These are phyloP conservation scores for Cajanus cajan DNA, from an alignment of 306 rosid genomes.

Conservation along the genomic window DNA sequence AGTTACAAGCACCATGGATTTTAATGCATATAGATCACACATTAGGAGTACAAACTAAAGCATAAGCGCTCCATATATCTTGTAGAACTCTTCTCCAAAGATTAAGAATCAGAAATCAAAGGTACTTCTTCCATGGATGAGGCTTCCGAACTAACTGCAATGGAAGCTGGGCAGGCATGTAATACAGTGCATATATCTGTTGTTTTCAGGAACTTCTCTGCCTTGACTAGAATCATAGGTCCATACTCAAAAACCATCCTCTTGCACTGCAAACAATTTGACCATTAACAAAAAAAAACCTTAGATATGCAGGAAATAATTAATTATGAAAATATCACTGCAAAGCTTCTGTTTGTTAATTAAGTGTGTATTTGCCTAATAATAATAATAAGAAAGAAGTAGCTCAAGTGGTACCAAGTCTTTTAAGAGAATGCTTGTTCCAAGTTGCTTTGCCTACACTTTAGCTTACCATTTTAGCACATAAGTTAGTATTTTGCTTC, in stretches of 20 bases:
- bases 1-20: background rate
- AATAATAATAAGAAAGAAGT: background rate
- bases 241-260: conserved; percentile 75
- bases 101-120: conserved; percentile 46
- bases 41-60: background rate
- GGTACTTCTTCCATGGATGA: conserved; percentile 16
- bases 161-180: conserved; percentile 56
- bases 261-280: conserved; percentile 70
- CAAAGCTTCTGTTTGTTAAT: background rate
- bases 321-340: background rate
- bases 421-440: background rate
- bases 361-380: background rate
- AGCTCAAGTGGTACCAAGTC: background rate
- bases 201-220: conserved; percentile 72
- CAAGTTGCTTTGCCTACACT: background rate
- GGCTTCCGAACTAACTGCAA: conserved; percentile 22
- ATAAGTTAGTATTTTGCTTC: background rate
- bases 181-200: conserved; percentile 65
- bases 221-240: conserved; percentile 55
- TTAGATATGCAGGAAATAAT: background rate
- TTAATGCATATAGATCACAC: background rate
- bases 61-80: background rate
- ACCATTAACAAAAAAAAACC: background rate
- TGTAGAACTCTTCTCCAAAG: background rate
- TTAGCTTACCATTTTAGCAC: background rate